phyloP scores from a whole-genome alignment of 192 early-diverging fungal species.

The Gryganskiella cystojenkinii region DNA sequence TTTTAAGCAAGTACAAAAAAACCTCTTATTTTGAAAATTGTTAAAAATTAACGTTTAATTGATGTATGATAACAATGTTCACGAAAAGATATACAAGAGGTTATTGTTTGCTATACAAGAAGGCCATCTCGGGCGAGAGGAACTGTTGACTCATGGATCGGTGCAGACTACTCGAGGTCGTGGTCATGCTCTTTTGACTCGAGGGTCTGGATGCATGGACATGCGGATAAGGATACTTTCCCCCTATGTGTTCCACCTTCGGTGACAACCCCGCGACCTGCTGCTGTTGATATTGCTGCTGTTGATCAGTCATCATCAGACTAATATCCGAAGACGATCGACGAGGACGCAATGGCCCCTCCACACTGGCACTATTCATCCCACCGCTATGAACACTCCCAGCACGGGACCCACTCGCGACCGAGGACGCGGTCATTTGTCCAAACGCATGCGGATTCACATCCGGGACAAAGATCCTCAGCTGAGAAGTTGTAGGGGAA shows the following conservation, averaged over 20 bases:
- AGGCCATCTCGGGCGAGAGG: slow-evolving; percentile 38
- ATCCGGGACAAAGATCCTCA: slow-evolving; percentile 44
- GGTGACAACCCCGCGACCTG: background rate
- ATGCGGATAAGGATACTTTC: slow-evolving; percentile 28
- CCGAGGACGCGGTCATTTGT: background rate
- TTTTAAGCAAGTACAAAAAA: too few relatives aligned
- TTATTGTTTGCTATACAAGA: slow-evolving; percentile 13
- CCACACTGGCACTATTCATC: background rate
- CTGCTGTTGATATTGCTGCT: background rate
- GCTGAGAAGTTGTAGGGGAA: slow-evolving; percentile 38
- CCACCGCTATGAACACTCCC: slow-evolving; percentile 8
- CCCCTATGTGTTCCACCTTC: slow-evolving; percentile 8
- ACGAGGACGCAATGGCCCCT: background rate
- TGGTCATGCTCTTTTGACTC: background rate
- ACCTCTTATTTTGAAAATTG: too few relatives aligned
- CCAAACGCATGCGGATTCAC: background rate
- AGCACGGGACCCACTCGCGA: slow-evolving; percentile 9
- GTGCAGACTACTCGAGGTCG: slow-evolving; percentile 1
- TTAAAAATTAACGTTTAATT: too few relatives aligned
- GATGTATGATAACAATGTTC: too few relatives aligned
- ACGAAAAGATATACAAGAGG: too few relatives aligned
- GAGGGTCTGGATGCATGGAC: background rate
- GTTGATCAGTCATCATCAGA: slow-evolving; percentile 4
- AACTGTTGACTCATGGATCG: slow-evolving; percentile 35
- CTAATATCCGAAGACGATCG: slow-evolving; percentile 28